phyloP scores from a whole-genome alignment of 345 rosid genomes.

The Rhizophora mangle region DNA sequence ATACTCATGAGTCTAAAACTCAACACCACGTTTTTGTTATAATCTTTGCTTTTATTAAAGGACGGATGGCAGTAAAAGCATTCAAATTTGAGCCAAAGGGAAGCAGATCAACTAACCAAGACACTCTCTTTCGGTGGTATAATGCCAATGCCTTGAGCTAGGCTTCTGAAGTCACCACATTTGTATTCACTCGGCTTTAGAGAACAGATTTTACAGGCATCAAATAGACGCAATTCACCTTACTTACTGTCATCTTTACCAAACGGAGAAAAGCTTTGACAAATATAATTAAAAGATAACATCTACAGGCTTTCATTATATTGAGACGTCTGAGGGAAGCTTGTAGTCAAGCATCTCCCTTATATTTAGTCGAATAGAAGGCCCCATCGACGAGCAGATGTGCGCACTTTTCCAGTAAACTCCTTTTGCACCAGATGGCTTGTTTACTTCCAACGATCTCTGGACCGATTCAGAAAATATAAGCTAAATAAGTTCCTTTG shows the following conservation, averaged over 20 bases:
- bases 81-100: no score
- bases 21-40: no score
- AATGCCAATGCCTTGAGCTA: no score
- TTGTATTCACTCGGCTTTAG: no score
- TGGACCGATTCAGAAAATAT: slow-evolving; percentile 20
- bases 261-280: slow-evolving; percentile 12
- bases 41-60: no score
- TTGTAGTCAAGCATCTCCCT: slow-evolving; percentile 91
- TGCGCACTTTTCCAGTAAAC: slow-evolving; percentile 94
- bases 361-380: slow-evolving; percentile 74
- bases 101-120: no score
- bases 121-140: no score
- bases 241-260: slow-evolving; percentile 2
- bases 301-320: slow-evolving; percentile 33
- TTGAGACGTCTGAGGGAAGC: slow-evolving; percentile 40
- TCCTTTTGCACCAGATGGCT: slow-evolving; percentile 96
- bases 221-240: not conserved
- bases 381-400: slow-evolving; percentile 97
- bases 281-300: slow-evolving; percentile 17
- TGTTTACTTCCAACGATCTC: slow-evolving; percentile 95
- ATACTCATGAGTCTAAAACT: no score
- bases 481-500: not conserved
- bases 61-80: no score
- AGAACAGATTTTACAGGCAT: no score
- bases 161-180: no score